A percentile compares a stretch with the other conserved stretches of the same genome.
phyloP scores from a whole-genome alignment of 345 rosid species.

The Capsella bursapastoris region DNA sequence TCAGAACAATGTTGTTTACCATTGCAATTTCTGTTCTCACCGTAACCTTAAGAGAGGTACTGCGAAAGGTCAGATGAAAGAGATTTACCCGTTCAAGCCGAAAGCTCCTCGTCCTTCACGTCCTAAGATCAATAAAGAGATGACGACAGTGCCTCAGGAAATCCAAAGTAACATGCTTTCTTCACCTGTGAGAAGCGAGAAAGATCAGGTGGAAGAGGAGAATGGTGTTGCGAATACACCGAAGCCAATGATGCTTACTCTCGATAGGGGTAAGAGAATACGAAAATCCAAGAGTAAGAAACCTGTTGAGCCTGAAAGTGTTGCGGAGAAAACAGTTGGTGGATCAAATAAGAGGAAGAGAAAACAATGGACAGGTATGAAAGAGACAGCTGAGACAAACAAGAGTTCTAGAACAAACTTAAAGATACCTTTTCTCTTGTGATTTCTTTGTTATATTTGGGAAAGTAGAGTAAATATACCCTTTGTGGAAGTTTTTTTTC shows the following conservation, averaged over 20 bases:
- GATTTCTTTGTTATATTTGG: background rate
- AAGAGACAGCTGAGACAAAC: constrained; percentile 29
- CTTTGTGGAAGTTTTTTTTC: too few relatives aligned
- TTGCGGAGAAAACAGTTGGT: constrained; percentile 38
- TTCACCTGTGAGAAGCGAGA: constrained; percentile 34
- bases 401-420: constrained; percentile 13
- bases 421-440: constrained; percentile 37
- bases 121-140: constrained; percentile 22
- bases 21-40: constrained; percentile 71
- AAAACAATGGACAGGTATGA: constrained; percentile 30
- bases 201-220: background rate
- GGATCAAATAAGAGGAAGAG: constrained; percentile 42
- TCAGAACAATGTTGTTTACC: constrained; percentile 69
- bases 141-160: background rate
- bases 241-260: constrained; percentile 41
- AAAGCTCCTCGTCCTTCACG: background rate
- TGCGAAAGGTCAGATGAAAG: constrained; percentile 39
- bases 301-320: background rate
- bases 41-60: constrained; percentile 43
- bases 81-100: constrained; percentile 33
- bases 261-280: constrained; percentile 41
- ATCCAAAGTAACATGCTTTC: background rate
- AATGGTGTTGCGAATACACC: constrained; percentile 28
- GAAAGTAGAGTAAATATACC: too few relatives aligned
- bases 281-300: constrained; percentile 40